A percentile compares a stretch with the other conserved stretches of the same genome.
Evolutionary conservation across 2,329 filamentous ascomycete genomes (phyloP).

Genomic region (Calonectria crousiana): DNA sequence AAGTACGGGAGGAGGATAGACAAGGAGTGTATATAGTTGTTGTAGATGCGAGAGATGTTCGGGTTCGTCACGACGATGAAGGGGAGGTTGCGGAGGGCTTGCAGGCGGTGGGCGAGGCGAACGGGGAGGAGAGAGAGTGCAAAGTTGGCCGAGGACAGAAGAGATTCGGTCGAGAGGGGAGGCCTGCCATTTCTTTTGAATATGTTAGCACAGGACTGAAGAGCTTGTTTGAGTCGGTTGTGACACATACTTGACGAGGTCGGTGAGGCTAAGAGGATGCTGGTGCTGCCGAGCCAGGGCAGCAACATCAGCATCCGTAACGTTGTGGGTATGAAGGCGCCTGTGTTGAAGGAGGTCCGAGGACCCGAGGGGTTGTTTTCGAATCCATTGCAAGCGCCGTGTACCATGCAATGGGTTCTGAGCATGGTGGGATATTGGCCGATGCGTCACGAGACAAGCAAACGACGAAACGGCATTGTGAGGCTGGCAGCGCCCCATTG

Average conservation of each 20-base stretch:
- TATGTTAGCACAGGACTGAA: background rate
- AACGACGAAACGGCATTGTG: conserved; percentile 19
- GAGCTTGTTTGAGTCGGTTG: background rate
- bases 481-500: conserved; percentile 37
- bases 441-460: conserved; percentile 16
- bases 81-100: conserved; percentile 91
- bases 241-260: conserved; percentile 84
- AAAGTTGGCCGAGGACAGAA: conserved; percentile 94
- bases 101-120: conserved; percentile 92
- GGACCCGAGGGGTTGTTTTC: too few relatives aligned
- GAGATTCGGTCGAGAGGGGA: conserved; percentile 81
- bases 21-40: conserved; percentile 94
- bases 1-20: conserved; percentile 88
- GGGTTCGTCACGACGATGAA: conserved; percentile 99
- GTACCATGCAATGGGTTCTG: background rate
- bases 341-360: conserved; percentile 13
- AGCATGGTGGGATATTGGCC: conserved; percentile 7
- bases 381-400: conserved; percentile 20
- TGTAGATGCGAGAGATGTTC: conserved; percentile 93
- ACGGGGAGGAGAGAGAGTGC: conserved; percentile 92
- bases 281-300: conserved; percentile 82
- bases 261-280: conserved; percentile 85
- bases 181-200: conserved; percentile 77
- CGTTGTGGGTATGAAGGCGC: conserved; percentile 45
- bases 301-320: conserved; percentile 81